phyloP scores from a whole-genome alignment of 805 yeast genomes.

The Candida fluviatilis region DNA sequence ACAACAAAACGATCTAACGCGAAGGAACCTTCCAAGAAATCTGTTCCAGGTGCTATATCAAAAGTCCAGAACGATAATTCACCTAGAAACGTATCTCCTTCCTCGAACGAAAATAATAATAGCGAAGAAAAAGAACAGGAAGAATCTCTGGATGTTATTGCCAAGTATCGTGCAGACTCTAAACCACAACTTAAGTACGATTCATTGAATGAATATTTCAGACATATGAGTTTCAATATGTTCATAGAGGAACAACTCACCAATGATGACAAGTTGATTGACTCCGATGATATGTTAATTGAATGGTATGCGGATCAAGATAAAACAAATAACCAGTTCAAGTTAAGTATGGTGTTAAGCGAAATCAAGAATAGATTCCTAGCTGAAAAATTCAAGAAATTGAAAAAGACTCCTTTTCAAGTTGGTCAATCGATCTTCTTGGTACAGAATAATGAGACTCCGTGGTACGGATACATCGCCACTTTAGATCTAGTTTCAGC shows the following conservation, averaged over 20 bases:
- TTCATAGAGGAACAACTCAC: constrained; percentile 55
- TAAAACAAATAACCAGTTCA: constrained; percentile 36
- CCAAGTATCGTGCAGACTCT: not conserved
- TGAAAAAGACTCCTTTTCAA: constrained; percentile 57
- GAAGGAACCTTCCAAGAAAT: too few species aligned
- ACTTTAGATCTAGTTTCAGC: constrained; percentile 21
- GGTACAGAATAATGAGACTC: constrained; percentile 44
- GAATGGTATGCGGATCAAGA: constrained; percentile 49
- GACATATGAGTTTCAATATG: constrained; percentile 57
- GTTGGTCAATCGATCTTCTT: constrained; percentile 57
- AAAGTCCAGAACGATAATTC: too few species aligned
- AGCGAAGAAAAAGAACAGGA: not conserved
- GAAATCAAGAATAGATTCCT: constrained; percentile 48
- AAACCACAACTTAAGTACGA: constrained; percentile 45
- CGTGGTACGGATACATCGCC: constrained; percentile 59
- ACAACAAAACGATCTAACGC: too few species aligned
- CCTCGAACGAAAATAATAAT: not conserved
- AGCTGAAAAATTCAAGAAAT: constrained; percentile 45
- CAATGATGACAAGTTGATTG: constrained; percentile 25
- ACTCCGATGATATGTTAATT: constrained; percentile 41
- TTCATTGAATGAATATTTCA: constrained; percentile 47
- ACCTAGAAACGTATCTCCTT: too few species aligned
- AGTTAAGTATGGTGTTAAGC: constrained; percentile 38
- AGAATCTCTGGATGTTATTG: not conserved
- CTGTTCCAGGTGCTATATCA: too few species aligned